Percentiles rank a stretch among this genome's conserved stretches.
phyloP scores from a whole-genome alignment of 768 basidiomycete species.

The Phylloporus sp. region DNA sequence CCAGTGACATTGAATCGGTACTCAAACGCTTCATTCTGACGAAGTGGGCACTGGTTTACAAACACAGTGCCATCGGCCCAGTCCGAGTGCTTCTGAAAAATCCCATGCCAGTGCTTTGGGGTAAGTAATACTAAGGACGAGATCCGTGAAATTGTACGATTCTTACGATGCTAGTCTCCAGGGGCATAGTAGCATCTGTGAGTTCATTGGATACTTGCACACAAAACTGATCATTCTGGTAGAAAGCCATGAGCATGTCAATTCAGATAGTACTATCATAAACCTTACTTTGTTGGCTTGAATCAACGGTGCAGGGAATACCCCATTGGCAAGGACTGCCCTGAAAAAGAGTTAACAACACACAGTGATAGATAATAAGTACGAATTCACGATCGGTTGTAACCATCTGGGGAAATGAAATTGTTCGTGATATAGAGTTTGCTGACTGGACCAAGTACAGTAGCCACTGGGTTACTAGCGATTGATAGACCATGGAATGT shows the following conservation, averaged over 20 bases:
- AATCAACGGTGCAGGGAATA: constrained; percentile 47
- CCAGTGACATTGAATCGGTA: constrained; percentile 30
- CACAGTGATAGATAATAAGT: neutral
- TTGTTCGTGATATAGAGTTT: constrained; percentile 37
- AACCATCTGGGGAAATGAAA: constrained; percentile 47
- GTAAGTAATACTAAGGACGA: constrained; percentile 16
- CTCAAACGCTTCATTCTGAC: constrained; percentile 29
- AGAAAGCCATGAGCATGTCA: neutral
- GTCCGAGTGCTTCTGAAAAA: too few species aligned
- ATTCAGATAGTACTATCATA: neutral
- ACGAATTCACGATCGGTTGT: constrained; percentile 34
- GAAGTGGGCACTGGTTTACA: constrained; percentile 41
- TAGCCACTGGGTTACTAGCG: too few species aligned
- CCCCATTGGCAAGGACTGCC: constrained; percentile 41
- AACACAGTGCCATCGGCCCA: constrained; percentile 30
- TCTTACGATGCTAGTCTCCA: constrained; percentile 22
- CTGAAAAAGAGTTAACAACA: constrained; percentile 16
- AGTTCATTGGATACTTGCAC: neutral
- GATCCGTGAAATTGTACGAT: constrained; percentile 2
- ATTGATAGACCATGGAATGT: too few species aligned
- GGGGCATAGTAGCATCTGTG: neutral
- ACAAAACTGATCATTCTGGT: too few species aligned
- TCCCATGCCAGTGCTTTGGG: too few species aligned
- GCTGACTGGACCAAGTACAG: too few species aligned
- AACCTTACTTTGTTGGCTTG: constrained; percentile 31